phyloP scores from a whole-genome alignment of 306 rosid genomes.

The Ziziphus jujuba region DNA sequence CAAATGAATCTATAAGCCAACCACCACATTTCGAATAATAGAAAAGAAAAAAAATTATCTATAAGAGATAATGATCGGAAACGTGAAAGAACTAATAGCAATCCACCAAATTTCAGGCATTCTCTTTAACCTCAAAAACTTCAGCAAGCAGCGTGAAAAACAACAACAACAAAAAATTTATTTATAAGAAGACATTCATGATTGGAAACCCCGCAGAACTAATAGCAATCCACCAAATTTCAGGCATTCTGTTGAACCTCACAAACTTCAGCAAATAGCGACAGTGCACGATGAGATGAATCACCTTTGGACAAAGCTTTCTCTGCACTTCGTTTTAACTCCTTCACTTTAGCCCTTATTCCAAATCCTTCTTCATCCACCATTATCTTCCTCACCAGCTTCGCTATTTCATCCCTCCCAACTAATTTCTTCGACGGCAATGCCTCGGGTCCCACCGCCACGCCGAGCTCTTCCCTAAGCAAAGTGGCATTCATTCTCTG shows the following conservation, averaged over 20 bases:
- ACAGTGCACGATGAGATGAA: constrained; percentile 34
- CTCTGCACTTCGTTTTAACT: constrained; percentile 19
- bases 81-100: no score
- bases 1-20: no score
- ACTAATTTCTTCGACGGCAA: constrained; percentile 14
- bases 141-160: no score
- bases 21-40: no score
- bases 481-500: constrained; percentile 52
- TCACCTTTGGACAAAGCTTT: constrained; percentile 37
- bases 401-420: constrained; percentile 35
- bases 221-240: neutral
- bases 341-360: constrained; percentile 21
- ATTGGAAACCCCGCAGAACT: no score
- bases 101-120: no score
- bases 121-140: no score
- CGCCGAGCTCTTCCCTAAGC: constrained; percentile 46
- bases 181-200: no score
- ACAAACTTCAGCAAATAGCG: neutral
- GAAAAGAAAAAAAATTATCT: no score
- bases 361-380: constrained; percentile 32
- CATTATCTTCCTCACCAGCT: constrained; percentile 46
- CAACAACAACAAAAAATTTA: no score
- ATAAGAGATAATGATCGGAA: no score
- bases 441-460: constrained; percentile 19
- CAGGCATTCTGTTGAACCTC: neutral